phyloP scores from a whole-genome alignment of 306 rosid species.

The Gillenia trifoliata region DNA sequence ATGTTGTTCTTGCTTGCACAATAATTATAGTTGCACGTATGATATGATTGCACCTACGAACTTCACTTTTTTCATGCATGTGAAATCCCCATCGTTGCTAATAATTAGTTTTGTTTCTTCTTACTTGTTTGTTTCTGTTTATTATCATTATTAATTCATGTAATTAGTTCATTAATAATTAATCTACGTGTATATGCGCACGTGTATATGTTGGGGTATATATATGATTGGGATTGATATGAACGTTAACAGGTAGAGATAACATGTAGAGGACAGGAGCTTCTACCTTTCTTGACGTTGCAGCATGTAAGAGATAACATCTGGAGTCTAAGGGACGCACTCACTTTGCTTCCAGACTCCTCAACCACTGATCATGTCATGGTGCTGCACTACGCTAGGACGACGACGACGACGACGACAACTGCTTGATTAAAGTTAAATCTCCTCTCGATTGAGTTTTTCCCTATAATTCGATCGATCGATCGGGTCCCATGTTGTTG shows the following conservation, averaged over 20 bases:
- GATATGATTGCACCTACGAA: not conserved
- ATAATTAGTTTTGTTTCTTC: not conserved
- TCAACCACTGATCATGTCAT: conserved; percentile 74
- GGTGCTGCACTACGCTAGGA: conserved; percentile 76
- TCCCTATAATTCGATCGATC: conserved; percentile 12
- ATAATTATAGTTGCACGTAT: conserved; percentile 5
- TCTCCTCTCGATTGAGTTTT: not conserved
- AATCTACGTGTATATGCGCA: not conserved
- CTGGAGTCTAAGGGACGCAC: conserved; percentile 62
- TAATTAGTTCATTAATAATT: not conserved
- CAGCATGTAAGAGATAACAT: conserved; percentile 88
- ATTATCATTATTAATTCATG: not conserved
- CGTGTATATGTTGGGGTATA: not conserved
- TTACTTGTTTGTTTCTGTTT: not conserved
- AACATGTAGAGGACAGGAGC: conserved; percentile 85
- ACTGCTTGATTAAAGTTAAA: not conserved
- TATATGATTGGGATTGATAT: not conserved
- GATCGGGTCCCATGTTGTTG: conserved; percentile 10
- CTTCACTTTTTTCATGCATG: conserved; percentile 3
- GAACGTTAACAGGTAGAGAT: conserved; percentile 71
- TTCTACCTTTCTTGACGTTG: conserved; percentile 80
- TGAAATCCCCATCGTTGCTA: not conserved
- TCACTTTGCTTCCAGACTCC: conserved; percentile 68
- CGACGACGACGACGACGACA: not conserved
- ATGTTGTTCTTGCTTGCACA: conserved; percentile 8